A percentile compares a stretch with the other conserved stretches of the same genome.
These are phyloP conservation scores for Mortierella sp. DNA, from an alignment of 371 early-diverging fungal genomes.

Conservation along the genomic window DNA sequence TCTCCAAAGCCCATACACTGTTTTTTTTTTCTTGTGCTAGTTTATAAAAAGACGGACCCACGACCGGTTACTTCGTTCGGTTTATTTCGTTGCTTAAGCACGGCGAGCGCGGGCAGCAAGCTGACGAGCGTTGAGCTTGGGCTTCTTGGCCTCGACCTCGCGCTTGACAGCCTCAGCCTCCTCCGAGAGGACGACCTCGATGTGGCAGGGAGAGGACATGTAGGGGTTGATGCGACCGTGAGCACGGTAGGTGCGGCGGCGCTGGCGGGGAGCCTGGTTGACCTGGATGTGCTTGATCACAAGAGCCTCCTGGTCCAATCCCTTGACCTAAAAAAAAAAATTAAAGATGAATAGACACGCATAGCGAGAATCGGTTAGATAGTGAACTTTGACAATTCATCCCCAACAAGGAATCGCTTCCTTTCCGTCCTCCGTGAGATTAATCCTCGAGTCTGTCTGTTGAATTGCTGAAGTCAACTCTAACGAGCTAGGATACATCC, in stretches of 20 bases:
- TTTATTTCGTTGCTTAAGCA: conserved; percentile 42
- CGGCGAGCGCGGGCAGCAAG: conserved; percentile 68
- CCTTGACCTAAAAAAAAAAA: conserved; percentile 74
- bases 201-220: conserved; percentile 98
- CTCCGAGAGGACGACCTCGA: conserved; percentile 93
- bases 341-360: neutral
- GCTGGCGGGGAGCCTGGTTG: conserved; percentile 98
- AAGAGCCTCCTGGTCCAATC: conserved; percentile 87
- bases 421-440: too few relatives aligned
- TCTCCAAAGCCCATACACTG: too few relatives aligned
- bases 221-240: conserved; percentile 97
- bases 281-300: conserved; percentile 97
- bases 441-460: too few relatives aligned
- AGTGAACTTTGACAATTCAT: too few relatives aligned
- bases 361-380: too few relatives aligned
- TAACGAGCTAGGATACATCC: too few relatives aligned
- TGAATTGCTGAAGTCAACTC: too few relatives aligned
- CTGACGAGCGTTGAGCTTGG: conserved; percentile 68
- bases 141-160: conserved; percentile 72
- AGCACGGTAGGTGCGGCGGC: conserved; percentile 98
- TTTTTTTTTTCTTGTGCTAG: too few relatives aligned
- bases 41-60: too few relatives aligned
- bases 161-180: conserved; percentile 83
- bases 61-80: too few relatives aligned
- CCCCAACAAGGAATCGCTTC: too few relatives aligned